Conservation (phyloP, 2,329 filamentous ascomycete species). For the Lecanosticta acicola region DNA sequence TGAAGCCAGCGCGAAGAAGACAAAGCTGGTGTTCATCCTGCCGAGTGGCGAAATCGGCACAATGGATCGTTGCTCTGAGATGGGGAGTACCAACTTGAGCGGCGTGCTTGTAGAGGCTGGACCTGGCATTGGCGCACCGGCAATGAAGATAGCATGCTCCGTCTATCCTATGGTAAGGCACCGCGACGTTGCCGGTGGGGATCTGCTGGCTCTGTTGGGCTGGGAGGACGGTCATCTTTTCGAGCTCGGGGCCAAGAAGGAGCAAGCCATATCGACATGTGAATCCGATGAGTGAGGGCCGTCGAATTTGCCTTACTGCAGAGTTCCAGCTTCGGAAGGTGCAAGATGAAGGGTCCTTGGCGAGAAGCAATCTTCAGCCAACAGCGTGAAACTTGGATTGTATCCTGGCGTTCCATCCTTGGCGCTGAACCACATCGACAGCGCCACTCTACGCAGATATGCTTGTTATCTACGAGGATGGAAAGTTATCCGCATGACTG, state of each 20-base stretch:
- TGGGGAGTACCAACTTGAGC: not conserved
- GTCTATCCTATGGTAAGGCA: not conserved
- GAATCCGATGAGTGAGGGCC: too few species aligned
- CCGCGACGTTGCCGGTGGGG: not conserved
- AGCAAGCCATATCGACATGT: too few species aligned
- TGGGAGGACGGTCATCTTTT: not conserved
- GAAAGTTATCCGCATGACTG: conserved; percentile 3
- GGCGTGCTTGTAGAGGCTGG: not conserved
- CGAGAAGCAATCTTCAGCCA: too few species aligned
- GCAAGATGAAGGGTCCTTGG: too few species aligned
- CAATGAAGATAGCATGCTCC: not conserved
- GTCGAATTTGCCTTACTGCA: too few species aligned
- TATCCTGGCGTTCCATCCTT: too few species aligned
- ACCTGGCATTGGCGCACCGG: not conserved
- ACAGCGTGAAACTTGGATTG: too few species aligned
- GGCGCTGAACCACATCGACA: not conserved
- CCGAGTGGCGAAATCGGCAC: too few species aligned
- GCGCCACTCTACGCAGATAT: not conserved
- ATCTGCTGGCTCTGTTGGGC: not conserved
- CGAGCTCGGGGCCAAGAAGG: too few species aligned
- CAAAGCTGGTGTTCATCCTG: too few species aligned
- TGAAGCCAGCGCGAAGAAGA: not conserved
- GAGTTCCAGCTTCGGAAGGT: too few species aligned
- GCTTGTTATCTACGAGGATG: conserved; percentile 1
- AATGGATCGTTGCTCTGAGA: too few species aligned